A percentile compares a stretch with the other conserved stretches of the same genome.
These are phyloP conservation scores for Mycena kentingensis DNA, from an alignment of 768 basidiomycete species.

Conservation along the genomic window DNA sequence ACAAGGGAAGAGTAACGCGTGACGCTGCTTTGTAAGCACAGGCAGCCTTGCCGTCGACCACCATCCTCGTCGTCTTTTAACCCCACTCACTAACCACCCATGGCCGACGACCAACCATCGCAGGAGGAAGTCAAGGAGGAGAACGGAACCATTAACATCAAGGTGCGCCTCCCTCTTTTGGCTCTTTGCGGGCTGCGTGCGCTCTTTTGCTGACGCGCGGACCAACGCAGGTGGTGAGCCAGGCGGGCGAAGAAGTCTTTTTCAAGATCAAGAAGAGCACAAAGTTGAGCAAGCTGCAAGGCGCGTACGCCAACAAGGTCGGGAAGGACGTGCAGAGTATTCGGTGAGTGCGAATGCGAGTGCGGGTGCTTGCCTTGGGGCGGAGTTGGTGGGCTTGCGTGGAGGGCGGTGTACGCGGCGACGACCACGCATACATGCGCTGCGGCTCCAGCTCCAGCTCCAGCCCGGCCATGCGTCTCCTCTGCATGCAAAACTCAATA, in stretches of 20 bases:
- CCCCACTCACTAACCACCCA: constrained; percentile 31
- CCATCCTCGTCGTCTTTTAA: too few relatives aligned
- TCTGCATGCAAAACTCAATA: too few relatives aligned
- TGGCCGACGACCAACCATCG: constrained; percentile 56
- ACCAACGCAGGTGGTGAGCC: constrained; percentile 63
- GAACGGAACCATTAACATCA: constrained; percentile 76
- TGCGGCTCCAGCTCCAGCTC: too few relatives aligned
- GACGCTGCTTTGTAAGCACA: too few relatives aligned
- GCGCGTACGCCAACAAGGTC: constrained; percentile 89
- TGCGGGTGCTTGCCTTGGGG: constrained; percentile 1
- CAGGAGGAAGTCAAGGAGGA: constrained; percentile 55
- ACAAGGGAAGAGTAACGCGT: too few relatives aligned
- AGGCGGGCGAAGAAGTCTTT: constrained; percentile 85
- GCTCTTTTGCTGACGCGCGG: not conserved
- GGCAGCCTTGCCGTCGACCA: too few relatives aligned
- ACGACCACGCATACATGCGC: too few relatives aligned
- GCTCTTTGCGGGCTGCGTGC: not conserved
- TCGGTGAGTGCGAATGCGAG: constrained; percentile 56
- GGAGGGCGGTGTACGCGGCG: too few relatives aligned
- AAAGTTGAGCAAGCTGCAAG: constrained; percentile 89
- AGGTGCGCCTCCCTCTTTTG: constrained; percentile 46
- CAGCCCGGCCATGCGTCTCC: too few relatives aligned
- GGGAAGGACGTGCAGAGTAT: constrained; percentile 88
- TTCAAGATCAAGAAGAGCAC: constrained; percentile 97
- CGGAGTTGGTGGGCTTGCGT: constrained; percentile 4